Evolutionary conservation across 176 grass and related monocot genomes (phyloP).

Genomic region (Carex myosuroides): DNA sequence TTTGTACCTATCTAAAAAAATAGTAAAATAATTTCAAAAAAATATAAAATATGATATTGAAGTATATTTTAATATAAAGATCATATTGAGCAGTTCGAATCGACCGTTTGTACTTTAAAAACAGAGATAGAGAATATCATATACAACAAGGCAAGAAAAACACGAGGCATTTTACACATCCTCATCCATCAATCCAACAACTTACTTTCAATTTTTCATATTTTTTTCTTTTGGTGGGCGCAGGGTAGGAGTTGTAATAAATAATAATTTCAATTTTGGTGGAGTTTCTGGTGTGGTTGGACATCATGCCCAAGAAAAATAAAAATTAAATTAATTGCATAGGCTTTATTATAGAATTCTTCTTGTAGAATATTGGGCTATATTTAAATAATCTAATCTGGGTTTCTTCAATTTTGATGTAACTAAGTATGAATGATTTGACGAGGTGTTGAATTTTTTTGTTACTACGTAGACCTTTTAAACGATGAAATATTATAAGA

Average conservation of each 20-base stretch:
- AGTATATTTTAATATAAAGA: too few relatives aligned
- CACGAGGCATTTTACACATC: too few relatives aligned
- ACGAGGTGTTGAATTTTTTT: background rate
- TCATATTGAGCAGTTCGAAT: too few relatives aligned
- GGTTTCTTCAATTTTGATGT: background rate
- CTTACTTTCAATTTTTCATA: background rate
- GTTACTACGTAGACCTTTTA: background rate
- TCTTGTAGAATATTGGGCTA: background rate
- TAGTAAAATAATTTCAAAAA: too few relatives aligned
- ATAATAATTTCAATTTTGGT: too few relatives aligned
- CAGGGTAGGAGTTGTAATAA: too few relatives aligned
- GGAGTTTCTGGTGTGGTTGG: background rate
- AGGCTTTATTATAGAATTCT: background rate
- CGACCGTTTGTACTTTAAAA: too few relatives aligned
- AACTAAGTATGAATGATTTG: background rate
- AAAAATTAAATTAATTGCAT: background rate
- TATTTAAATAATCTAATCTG: background rate
- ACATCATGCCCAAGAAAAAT: background rate
- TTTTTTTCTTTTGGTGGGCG: too few relatives aligned
- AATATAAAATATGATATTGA: too few relatives aligned
- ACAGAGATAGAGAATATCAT: too few relatives aligned
- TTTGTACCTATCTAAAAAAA: too few relatives aligned
- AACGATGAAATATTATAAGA: background rate
- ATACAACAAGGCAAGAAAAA: too few relatives aligned
- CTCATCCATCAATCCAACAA: background rate